phyloP scores from a whole-genome alignment of 2,329 filamentous ascomycete species.

The Trichoderma guizhouense region DNA sequence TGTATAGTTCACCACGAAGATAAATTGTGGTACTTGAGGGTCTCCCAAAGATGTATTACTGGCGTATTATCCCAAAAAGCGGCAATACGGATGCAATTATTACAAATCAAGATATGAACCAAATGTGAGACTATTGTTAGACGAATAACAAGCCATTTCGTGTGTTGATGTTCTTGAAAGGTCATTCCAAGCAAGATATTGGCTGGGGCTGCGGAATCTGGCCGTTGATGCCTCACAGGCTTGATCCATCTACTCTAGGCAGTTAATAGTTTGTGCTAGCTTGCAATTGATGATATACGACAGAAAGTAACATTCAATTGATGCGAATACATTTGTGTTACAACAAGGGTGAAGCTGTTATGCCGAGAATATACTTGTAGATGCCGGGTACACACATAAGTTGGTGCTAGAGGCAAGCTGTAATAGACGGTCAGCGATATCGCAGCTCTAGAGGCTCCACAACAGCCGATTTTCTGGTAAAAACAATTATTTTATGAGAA shows the following conservation, averaged over 20 bases:
- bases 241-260: background rate
- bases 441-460: background rate
- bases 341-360: background rate
- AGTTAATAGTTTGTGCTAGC: background rate
- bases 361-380: background rate
- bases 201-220: background rate
- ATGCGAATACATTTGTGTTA: background rate
- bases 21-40: background rate
- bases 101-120: background rate
- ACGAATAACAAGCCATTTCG: rapidly evolving
- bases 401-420: background rate
- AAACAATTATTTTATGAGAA: background rate
- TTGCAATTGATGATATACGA: background rate
- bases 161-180: background rate
- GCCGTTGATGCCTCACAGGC: background rate
- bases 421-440: background rate
- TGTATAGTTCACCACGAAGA: background rate
- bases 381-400: background rate
- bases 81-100: background rate
- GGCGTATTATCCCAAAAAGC: background rate
- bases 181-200: background rate
- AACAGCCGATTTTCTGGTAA: background rate
- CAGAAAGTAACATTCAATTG: background rate
- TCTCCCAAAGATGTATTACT: background rate
- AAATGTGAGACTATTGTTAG: background rate